Percentiles rank a stretch among this genome's conserved stretches.
Evolutionary conservation across 1,139 yeast species (phyloP).

Genomic region (Diutina catenulata): DNA sequence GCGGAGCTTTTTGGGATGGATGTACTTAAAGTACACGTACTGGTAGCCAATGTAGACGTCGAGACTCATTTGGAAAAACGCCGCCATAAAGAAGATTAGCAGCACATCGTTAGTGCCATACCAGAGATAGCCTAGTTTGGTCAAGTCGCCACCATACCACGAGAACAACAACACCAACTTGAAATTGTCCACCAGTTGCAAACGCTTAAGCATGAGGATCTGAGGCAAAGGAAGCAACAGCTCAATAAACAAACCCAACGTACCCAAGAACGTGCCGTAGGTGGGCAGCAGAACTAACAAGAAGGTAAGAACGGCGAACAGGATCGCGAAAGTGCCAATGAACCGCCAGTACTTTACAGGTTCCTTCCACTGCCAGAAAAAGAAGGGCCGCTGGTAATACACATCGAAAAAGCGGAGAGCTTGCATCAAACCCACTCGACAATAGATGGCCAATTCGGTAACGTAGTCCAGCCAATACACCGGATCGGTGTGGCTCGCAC

Average conservation of each 20-base stretch:
- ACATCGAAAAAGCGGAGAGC: constrained; percentile 55
- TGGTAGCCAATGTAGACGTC: constrained; percentile 71
- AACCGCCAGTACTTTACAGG: constrained; percentile 57
- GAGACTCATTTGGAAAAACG: constrained; percentile 66
- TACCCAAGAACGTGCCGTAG: constrained; percentile 54
- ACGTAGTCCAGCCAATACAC: not conserved
- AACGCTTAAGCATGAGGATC: constrained; percentile 56
- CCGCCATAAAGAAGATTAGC: constrained; percentile 61
- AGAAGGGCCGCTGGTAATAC: constrained; percentile 48
- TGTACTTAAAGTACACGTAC: constrained; percentile 36
- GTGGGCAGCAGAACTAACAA: constrained; percentile 25
- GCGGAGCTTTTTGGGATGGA: constrained; percentile 13
- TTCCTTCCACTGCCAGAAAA: constrained; percentile 82
- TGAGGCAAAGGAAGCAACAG: constrained; percentile 85
- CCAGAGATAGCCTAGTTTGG: constrained; percentile 60
- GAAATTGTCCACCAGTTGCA: constrained; percentile 68
- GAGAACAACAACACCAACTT: constrained; percentile 62
- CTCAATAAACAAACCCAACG: constrained; percentile 65
- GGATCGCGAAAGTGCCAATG: constrained; percentile 32
- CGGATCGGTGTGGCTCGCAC: not conserved
- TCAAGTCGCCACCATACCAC: constrained; percentile 83
- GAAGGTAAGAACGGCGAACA: constrained; percentile 32
- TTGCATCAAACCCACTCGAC: constrained; percentile 11
- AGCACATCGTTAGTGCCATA: constrained; percentile 67
- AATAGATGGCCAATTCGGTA: not conserved